Conservation (phyloP, 805 yeast species). For the Spathaspora girioi region DNA sequence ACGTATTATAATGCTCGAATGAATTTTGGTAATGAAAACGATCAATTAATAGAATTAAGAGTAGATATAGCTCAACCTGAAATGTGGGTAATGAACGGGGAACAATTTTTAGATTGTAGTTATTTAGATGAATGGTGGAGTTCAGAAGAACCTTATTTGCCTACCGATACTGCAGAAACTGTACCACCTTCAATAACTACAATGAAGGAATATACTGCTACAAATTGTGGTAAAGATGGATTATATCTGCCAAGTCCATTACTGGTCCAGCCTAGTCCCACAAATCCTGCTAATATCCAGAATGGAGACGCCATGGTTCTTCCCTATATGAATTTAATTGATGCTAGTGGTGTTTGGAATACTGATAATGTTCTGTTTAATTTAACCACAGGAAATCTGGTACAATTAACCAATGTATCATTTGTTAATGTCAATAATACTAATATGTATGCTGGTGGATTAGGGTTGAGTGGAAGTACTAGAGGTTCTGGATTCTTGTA, state of each 20-base stretch:
- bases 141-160: conserved; percentile 8
- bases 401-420: conserved; percentile 18
- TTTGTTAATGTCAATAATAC: conserved; percentile 25
- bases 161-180: neutral
- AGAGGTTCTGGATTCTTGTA: conserved; percentile 26
- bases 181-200: conserved; percentile 9
- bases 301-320: conserved; percentile 16
- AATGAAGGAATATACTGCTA: conserved; percentile 17
- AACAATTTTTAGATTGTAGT: conserved; percentile 21
- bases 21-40: conserved; percentile 2
- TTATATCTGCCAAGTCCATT: conserved; percentile 14
- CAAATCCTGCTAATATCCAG: conserved; percentile 7
- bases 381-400: conserved; percentile 6
- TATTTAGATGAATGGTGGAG: conserved; percentile 17
- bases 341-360: conserved; percentile 24
- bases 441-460: conserved; percentile 24
- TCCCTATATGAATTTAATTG: conserved; percentile 25
- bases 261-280: conserved; percentile 9
- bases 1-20: conserved; percentile 15
- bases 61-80: conserved; percentile 36
- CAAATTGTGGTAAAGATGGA: conserved; percentile 28
- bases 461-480: conserved; percentile 31
- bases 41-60: conserved; percentile 10
- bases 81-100: conserved; percentile 32
- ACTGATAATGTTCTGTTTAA: conserved; percentile 21